A percentile compares a stretch with the other conserved stretches of the same genome.
phyloP scores from a whole-genome alignment of 192 early-diverging fungal genomes.

The Backusella sp. region DNA sequence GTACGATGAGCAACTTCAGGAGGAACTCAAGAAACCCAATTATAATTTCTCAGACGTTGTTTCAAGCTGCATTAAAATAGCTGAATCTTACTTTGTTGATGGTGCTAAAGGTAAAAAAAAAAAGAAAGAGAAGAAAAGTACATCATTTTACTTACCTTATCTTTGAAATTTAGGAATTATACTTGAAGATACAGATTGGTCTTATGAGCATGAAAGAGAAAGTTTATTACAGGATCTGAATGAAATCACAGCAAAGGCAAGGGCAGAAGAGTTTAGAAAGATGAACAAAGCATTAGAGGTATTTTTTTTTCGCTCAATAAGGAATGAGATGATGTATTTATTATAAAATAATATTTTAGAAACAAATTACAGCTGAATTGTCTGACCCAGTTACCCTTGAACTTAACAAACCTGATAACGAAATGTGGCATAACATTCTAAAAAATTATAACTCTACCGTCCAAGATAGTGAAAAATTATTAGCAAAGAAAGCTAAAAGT shows the following conservation, averaged over 20 bases:
- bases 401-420: constrained; percentile 62
- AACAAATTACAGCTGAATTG: constrained; percentile 54
- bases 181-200: constrained; percentile 73
- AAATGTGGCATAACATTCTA: constrained; percentile 77
- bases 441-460: constrained; percentile 52
- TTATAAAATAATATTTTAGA: constrained; percentile 14
- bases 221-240: constrained; percentile 63
- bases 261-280: constrained; percentile 65
- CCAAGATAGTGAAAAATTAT: constrained; percentile 49
- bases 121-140: neutral
- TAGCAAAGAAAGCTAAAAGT: constrained; percentile 55
- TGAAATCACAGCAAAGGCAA: constrained; percentile 53
- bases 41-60: constrained; percentile 70
- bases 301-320: constrained; percentile 5
- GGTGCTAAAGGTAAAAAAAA: constrained; percentile 38
- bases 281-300: constrained; percentile 57
- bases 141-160: neutral
- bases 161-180: constrained; percentile 34
- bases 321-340: constrained; percentile 27
- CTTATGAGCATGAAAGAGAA: constrained; percentile 52
- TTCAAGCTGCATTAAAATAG: constrained; percentile 40
- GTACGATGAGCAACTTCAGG: constrained; percentile 52
- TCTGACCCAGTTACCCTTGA: constrained; percentile 68
- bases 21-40: constrained; percentile 19
- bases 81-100: constrained; percentile 15